phyloP scores from a whole-genome alignment of 305 asterid species.

The Fraxinus albicans region DNA sequence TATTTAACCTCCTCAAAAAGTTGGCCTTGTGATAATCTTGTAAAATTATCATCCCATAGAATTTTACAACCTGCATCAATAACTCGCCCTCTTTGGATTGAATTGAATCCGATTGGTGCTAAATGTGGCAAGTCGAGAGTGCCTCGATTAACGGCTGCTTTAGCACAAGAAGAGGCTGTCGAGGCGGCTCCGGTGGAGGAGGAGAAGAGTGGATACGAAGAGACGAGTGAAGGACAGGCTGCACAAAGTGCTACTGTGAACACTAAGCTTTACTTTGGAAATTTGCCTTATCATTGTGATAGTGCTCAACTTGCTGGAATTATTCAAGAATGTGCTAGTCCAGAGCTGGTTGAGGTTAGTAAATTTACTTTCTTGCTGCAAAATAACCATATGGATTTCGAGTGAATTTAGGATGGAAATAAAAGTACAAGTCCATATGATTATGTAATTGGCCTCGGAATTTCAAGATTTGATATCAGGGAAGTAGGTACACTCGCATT shows the following conservation, averaged over 20 bases:
- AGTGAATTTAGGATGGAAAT: not conserved
- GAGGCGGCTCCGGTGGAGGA: constrained; percentile 34
- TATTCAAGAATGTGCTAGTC: constrained; percentile 75
- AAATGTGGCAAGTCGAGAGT: constrained; percentile 39
- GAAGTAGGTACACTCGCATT: not conserved
- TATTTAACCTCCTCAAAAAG: constrained; percentile 35
- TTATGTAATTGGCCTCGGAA: not conserved
- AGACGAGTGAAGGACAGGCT: constrained; percentile 25
- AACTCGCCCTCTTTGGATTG: constrained; percentile 36
- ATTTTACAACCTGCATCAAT: constrained; percentile 31
- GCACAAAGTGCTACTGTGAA: constrained; percentile 28
- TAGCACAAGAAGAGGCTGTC: constrained; percentile 60
- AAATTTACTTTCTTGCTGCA: not conserved
- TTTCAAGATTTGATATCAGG: not conserved
- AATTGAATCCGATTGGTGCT: constrained; percentile 21
- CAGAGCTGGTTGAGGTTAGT: constrained; percentile 83
- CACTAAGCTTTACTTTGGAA: constrained; percentile 86
- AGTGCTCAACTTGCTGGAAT: constrained; percentile 95
- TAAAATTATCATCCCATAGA: constrained; percentile 43
- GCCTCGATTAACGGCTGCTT: constrained; percentile 47
- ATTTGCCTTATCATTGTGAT: constrained; percentile 81
- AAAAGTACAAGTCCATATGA: not conserved
- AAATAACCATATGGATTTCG: not conserved
- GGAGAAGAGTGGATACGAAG: constrained; percentile 26
- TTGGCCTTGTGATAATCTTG: constrained; percentile 36